Conservation (phyloP, 2,329 filamentous ascomycete species). For the Calonectria pteridis region DNA sequence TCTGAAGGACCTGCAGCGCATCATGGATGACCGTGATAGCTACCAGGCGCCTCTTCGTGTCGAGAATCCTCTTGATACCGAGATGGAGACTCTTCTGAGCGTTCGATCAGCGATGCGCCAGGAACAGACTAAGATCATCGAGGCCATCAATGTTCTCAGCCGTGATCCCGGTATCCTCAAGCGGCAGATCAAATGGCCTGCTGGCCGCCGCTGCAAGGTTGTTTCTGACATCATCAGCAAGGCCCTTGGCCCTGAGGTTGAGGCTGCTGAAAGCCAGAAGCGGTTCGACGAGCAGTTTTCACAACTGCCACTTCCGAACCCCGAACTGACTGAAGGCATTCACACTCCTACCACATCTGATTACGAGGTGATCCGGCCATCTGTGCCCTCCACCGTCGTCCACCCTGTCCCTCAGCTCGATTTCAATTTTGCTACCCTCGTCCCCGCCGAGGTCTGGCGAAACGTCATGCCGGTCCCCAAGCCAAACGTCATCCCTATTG, state of each 20-base stretch:
- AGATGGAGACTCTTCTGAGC: conserved; percentile 3
- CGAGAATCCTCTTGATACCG: background rate
- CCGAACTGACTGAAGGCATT: background rate
- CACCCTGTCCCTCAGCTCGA: background rate
- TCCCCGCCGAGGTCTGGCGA: background rate
- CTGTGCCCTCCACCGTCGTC: background rate
- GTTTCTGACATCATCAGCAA: background rate
- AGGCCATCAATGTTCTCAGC: conserved; percentile 12
- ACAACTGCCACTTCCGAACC: background rate
- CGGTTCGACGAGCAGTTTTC: background rate
- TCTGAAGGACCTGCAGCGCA: background rate
- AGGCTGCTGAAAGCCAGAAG: background rate
- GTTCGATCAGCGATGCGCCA: conserved; percentile 8
- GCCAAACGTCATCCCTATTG: background rate
- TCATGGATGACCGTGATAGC: background rate
- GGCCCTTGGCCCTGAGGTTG: background rate
- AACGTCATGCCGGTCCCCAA: background rate
- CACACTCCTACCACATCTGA: background rate
- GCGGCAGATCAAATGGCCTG: background rate
- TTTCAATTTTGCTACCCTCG: background rate
- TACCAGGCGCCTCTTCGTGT: background rate
- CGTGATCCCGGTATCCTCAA: conserved; percentile 3
- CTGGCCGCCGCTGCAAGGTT: background rate
- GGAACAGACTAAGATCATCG: conserved; percentile 10
- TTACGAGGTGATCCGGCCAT: background rate